Conservation (phyloP, 2,329 filamentous ascomycete species). For the Didymella arachidicola region DNA sequence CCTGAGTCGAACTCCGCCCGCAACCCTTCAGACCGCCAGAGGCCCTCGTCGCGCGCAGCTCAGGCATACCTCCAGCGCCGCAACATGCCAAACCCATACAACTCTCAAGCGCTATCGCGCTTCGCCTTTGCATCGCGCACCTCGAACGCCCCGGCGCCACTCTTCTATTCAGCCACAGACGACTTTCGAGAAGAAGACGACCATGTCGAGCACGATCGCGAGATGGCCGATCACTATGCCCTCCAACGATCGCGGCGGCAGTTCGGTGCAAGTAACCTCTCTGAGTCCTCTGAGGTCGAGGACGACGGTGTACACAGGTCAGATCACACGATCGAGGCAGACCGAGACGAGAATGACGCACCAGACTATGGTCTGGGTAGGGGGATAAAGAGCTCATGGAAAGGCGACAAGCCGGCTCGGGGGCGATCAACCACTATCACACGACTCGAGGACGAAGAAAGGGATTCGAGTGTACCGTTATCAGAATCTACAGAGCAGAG, state of each 20-base stretch:
- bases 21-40: conserved; percentile 57
- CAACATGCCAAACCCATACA: conserved; percentile 76
- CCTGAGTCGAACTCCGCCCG: conserved; percentile 57
- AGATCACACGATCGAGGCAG: conserved; percentile 61
- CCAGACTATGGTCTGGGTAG: conserved; percentile 54
- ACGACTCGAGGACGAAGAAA: conserved; percentile 46
- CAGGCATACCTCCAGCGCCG: conserved; percentile 60
- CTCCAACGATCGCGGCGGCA: conserved; percentile 88
- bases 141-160: conserved; percentile 78
- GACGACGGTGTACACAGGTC: conserved; percentile 63
- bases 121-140: conserved; percentile 84
- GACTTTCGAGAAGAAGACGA: conserved; percentile 94
- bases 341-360: conserved; percentile 51
- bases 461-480: conserved; percentile 52
- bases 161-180: conserved; percentile 93
- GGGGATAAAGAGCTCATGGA: conserved; percentile 66
- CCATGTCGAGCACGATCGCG: conserved; percentile 85
- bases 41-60: conserved; percentile 57
- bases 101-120: conserved; percentile 69
- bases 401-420: conserved; percentile 56
- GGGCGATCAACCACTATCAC: conserved; percentile 50
- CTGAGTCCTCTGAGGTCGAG: conserved; percentile 85
- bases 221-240: conserved; percentile 93
- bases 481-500: conserved; percentile 55
- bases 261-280: conserved; percentile 82